These are phyloP conservation scores for Cyclotella cryptica DNA, from an alignment of 108 stramenopile genomes.

Conservation along the genomic window DNA sequence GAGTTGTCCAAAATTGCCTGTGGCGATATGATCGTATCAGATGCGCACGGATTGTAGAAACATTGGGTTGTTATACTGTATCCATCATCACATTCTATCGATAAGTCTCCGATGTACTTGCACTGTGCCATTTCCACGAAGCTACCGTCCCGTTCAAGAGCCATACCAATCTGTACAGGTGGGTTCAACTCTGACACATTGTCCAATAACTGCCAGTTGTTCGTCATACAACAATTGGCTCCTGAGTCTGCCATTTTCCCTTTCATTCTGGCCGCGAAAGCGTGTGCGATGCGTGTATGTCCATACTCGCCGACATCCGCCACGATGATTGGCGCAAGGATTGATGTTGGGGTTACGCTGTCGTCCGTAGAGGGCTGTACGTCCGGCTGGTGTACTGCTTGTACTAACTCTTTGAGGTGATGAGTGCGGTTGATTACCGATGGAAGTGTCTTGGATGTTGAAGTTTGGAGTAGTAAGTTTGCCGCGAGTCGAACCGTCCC, in stretches of 20 bases:
- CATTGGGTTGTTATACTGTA: not conserved
- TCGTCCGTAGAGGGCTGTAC: not conserved
- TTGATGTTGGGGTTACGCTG: not conserved
- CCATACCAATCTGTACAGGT: not conserved
- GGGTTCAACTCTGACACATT: not conserved
- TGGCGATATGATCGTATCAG: constrained; percentile 6
- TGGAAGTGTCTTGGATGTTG: not conserved
- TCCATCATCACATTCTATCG: not conserved
- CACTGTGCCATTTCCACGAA: not conserved
- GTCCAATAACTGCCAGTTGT: not conserved
- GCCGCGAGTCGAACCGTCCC: not conserved
- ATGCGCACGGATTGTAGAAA: constrained; percentile 10
- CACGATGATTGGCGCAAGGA: not conserved
- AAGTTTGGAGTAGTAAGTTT: not conserved
- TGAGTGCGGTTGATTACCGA: not conserved
- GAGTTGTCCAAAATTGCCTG: not conserved
- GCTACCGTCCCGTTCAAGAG: not conserved
- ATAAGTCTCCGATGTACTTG: not conserved
- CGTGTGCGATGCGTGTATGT: too few species aligned
- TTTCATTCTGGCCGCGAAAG: not conserved
- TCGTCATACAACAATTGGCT: not conserved
- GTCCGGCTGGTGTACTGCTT: not conserved
- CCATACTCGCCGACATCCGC: not conserved
- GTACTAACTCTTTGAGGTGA: not conserved
- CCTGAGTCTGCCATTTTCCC: not conserved